These are phyloP conservation scores for Gossypium australe DNA, from an alignment of 345 rosid species.

Conservation along the genomic window DNA sequence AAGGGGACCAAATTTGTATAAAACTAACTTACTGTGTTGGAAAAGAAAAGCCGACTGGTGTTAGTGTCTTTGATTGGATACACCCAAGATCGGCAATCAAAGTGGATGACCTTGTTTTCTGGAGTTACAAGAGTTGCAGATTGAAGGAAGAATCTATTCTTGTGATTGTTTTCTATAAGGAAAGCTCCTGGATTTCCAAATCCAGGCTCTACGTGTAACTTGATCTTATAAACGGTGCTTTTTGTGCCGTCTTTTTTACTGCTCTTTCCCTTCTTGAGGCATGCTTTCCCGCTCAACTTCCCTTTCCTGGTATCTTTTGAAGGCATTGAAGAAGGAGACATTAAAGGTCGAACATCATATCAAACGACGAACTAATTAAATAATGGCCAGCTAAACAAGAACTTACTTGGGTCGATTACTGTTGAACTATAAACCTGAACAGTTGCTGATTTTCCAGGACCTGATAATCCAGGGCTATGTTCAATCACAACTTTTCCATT, in stretches of 20 bases:
- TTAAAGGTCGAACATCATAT: neutral
- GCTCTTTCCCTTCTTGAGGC: constrained; percentile 36
- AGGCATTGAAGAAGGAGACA: neutral
- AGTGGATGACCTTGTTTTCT: constrained; percentile 28
- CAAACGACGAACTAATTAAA: neutral
- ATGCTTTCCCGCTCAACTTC: constrained; percentile 35
- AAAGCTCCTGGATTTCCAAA: constrained; percentile 59
- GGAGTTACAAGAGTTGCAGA: constrained; percentile 32
- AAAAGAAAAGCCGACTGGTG: constrained; percentile 43
- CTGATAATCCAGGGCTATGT: constrained; percentile 34
- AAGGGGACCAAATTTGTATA: neutral
- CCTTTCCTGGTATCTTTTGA: constrained; percentile 25
- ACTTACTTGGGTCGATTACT: constrained; percentile 43
- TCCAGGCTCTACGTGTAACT: constrained; percentile 29
- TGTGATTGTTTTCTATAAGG: constrained; percentile 35
- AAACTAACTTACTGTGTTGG: constrained; percentile 35
- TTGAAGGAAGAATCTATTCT: constrained; percentile 45
- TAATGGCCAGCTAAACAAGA: neutral
- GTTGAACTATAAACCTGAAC: constrained; percentile 41
- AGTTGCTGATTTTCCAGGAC: constrained; percentile 46
- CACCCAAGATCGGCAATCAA: constrained; percentile 61
- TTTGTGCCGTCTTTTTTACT: constrained; percentile 26
- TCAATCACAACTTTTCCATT: constrained; percentile 33
- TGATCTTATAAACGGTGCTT: constrained; percentile 26
- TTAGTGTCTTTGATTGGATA: constrained; percentile 41